Conservation (phyloP, 257 asterid species). For the Paulownia fortunei region DNA sequence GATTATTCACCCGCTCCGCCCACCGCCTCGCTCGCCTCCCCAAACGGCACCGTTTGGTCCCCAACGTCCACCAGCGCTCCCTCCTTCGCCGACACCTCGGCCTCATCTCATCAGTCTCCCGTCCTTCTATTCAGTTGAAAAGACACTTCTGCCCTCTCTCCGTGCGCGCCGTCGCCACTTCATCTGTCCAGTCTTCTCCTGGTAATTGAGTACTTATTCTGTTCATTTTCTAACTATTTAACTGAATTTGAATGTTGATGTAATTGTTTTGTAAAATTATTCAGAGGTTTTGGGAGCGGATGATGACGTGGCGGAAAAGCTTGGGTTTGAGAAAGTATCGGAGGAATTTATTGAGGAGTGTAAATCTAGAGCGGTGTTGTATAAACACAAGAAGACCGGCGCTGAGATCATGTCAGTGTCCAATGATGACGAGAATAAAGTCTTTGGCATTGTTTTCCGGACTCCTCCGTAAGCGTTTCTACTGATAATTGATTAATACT, state of each 20-base stretch:
- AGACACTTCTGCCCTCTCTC: conserved; percentile 59
- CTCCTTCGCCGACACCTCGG: conserved; percentile 56
- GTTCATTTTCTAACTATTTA: neutral
- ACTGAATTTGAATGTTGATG: neutral
- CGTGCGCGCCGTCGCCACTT: conserved; percentile 73
- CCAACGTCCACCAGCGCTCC: conserved; percentile 50
- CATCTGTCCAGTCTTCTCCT: conserved; percentile 58
- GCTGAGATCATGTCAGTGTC: conserved; percentile 94
- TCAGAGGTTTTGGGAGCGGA: conserved; percentile 71
- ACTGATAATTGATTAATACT: neutral
- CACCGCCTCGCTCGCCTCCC: conserved; percentile 52
- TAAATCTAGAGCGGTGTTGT: conserved; percentile 85
- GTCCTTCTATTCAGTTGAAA: conserved; percentile 49
- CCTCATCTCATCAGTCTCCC: conserved; percentile 41
- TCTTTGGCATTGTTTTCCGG: conserved; percentile 91
- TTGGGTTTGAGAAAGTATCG: conserved; percentile 86
- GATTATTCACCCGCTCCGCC: conserved; percentile 69
- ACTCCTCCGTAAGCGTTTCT: conserved; percentile 87
- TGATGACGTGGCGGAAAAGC: conserved; percentile 79
- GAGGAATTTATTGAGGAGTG: conserved; percentile 96
- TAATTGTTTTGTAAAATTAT: neutral
- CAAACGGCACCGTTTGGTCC: conserved; percentile 58
- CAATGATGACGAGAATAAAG: conserved; percentile 96
- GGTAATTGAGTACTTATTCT: conserved; percentile 40
- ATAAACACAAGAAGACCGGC: conserved; percentile 96